phyloP scores from a whole-genome alignment of 176 grass and related monocot species.

The Aegilops speltoides region DNA sequence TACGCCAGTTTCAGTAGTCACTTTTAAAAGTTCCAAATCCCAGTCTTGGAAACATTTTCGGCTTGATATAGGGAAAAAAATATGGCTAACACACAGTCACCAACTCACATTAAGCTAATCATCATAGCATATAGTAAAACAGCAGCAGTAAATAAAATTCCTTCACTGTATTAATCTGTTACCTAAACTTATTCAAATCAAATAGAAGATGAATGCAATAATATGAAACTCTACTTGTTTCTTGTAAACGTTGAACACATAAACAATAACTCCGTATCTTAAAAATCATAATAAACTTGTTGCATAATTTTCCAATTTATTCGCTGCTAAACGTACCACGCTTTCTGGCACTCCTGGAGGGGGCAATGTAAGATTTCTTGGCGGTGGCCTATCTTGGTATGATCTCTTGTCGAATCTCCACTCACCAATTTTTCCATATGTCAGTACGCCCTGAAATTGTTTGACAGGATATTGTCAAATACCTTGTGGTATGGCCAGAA shows the following conservation, averaged over 20 bases:
- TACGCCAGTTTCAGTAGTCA: not conserved
- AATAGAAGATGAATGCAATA: not conserved
- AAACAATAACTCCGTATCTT: not conserved
- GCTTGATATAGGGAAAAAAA: not conserved
- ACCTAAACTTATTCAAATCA: not conserved
- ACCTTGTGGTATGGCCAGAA: not conserved
- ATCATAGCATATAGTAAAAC: not conserved
- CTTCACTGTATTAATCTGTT: not conserved
- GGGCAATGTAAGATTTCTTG: conserved; percentile 83
- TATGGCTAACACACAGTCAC: not conserved
- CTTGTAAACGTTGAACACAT: not conserved
- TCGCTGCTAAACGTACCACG: conserved; percentile 66
- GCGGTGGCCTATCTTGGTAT: conserved; percentile 55
- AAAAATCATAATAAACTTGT: not conserved
- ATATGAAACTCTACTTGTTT: not conserved
- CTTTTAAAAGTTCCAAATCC: not conserved
- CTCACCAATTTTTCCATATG: conserved; percentile 80
- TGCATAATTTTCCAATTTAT: not conserved
- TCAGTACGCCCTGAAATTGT: conserved; percentile 66
- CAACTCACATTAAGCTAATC: not conserved
- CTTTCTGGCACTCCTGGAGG: conserved; percentile 96
- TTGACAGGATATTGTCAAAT: not conserved
- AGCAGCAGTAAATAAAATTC: not conserved
- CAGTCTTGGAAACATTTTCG: not conserved
- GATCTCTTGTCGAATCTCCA: conserved; percentile 92